These are phyloP conservation scores for Fagopyrum tataricum DNA, from an alignment of 148 eudicot genomes.

Conservation along the genomic window DNA sequence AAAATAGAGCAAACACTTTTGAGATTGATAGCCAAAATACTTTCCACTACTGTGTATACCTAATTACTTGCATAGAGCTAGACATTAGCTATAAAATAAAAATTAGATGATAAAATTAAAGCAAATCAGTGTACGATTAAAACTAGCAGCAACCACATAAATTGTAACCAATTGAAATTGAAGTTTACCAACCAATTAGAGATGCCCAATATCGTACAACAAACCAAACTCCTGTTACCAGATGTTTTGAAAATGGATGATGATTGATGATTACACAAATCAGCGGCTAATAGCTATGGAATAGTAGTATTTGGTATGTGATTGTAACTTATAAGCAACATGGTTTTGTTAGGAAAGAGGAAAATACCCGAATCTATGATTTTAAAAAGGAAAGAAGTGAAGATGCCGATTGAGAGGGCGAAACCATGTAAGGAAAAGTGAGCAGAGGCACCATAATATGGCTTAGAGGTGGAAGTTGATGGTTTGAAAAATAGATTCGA, in stretches of 20 bases:
- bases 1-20: not conserved
- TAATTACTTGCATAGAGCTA: not conserved
- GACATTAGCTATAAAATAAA: not conserved
- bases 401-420: not conserved
- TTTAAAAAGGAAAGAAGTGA: not conserved
- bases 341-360: not conserved
- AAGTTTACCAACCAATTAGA: not conserved
- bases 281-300: not conserved
- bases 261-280: no score
- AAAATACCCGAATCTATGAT: not conserved
- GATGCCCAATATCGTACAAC: not conserved
- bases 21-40: not conserved
- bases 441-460: not conserved
- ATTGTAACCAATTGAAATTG: not conserved
- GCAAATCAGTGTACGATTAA: not conserved
- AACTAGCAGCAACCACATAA: not conserved
- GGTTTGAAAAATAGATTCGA: conserved; percentile 1
- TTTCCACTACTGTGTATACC: not conserved
- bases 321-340: not conserved
- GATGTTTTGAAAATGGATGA: no score
- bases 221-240: not conserved
- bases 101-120: not conserved
- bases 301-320: not conserved
- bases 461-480: conserved; percentile 2
- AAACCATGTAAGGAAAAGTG: not conserved